A percentile compares a stretch with the other conserved stretches of the same genome.
Conservation (phyloP, 78 protist genomes). For the Emiliania huxleyi region DNA sequence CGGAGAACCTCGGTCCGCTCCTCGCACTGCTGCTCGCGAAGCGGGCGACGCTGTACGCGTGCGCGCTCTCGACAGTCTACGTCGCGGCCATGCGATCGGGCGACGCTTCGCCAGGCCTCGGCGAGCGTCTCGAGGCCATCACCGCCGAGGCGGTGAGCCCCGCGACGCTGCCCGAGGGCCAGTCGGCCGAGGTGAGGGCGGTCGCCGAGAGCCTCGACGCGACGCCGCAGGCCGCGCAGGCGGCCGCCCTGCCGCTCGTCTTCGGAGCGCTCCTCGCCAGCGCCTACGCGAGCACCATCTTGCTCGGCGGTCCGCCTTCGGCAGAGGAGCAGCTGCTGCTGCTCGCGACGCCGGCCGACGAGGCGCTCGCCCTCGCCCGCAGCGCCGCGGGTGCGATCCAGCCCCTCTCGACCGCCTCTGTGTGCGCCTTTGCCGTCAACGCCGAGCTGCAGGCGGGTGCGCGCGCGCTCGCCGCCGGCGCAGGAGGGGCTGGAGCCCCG, state of each 20-base stretch:
- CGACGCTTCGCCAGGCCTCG: not conserved
- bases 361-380: too few relatives aligned
- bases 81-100: not conserved
- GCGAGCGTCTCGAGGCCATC: not conserved
- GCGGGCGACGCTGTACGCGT: not conserved
- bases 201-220: not conserved
- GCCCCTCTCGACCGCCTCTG: not conserved
- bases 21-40: not conserved
- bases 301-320: not conserved
- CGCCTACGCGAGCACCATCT: not conserved
- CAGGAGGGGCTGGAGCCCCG: not conserved
- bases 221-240: not conserved
- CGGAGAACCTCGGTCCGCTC: not conserved
- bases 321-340: not conserved
- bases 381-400: not conserved
- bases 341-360: too few relatives aligned
- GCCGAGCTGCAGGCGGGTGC: not conserved
- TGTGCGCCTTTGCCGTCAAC: not conserved
- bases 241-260: not conserved
- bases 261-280: not conserved
- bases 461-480: not conserved
- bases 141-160: not conserved
- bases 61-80: not conserved
- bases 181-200: not conserved
- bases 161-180: not conserved